Conservation (phyloP, 2,329 filamentous ascomycete species). For the Cytospora piceicola region DNA sequence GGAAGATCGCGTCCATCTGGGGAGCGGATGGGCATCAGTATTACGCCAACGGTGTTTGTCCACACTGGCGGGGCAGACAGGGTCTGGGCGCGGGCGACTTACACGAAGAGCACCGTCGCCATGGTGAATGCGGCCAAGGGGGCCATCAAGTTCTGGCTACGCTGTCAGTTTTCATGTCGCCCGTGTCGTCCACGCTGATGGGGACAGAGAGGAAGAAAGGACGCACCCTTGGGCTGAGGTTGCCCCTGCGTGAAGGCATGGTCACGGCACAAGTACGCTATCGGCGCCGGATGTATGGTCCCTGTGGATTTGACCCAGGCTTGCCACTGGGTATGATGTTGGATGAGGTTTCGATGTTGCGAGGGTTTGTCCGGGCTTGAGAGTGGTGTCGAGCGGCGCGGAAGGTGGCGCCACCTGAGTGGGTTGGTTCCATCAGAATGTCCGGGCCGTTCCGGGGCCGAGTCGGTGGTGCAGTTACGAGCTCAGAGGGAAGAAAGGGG, state of each 20-base stretch:
- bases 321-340: background rate
- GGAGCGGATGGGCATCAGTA: background rate
- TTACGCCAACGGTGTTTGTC: background rate
- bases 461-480: too few relatives aligned
- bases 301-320: background rate
- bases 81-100: background rate
- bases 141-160: conserved; percentile 27
- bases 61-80: background rate
- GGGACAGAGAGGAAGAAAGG: too few relatives aligned
- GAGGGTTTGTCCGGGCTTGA: background rate
- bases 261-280: background rate
- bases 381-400: background rate
- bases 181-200: background rate
- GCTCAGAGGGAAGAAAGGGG: too few relatives aligned
- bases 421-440: too few relatives aligned
- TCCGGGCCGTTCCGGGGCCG: too few relatives aligned
- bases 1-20: conserved; percentile 29
- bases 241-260: conserved; percentile 28
- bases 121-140: conserved; percentile 30
- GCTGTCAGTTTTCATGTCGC: background rate
- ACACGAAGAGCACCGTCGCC: conserved; percentile 28
- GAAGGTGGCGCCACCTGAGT: background rate
- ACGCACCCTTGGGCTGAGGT: conserved; percentile 24
- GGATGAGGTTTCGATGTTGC: background rate
- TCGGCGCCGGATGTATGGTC: background rate